Conservation (phyloP, 2,329 filamentous ascomycete species). For the Aspergillus terreus region DNA sequence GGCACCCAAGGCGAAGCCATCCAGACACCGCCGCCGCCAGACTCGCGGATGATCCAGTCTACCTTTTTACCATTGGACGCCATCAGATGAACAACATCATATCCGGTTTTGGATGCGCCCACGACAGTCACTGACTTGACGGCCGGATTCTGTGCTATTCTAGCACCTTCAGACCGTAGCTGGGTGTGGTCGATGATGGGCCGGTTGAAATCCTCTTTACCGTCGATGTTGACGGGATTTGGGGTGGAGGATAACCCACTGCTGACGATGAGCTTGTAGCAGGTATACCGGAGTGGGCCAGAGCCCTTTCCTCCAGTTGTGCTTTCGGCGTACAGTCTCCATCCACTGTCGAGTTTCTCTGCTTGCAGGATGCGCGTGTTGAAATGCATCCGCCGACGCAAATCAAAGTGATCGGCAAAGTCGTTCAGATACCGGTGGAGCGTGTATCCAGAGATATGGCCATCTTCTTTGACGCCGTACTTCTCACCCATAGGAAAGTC, state of each 20-base stretch:
- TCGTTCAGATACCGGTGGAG: conserved; percentile 48
- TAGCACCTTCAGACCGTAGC: neutral
- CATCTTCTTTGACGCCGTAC: conserved; percentile 39
- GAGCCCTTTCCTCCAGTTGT: neutral
- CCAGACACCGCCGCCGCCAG: conserved; percentile 17
- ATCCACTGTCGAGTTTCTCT: neutral
- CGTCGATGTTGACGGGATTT: neutral
- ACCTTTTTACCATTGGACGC: conserved; percentile 51
- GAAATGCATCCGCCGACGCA: neutral
- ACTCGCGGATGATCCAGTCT: conserved; percentile 23
- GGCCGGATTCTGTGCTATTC: neutral
- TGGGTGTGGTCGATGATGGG: neutral
- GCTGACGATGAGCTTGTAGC: neutral
- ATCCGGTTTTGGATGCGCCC: conserved; percentile 53
- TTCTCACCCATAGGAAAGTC: conserved; percentile 10
- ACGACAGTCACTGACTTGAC: neutral
- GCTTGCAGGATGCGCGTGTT: neutral
- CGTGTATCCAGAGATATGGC: conserved; percentile 48
- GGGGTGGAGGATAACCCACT: neutral
- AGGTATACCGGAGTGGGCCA: neutral
- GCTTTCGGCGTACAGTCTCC: neutral
- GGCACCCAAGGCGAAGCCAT: conserved; percentile 4
- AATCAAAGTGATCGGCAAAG: conserved; percentile 41
- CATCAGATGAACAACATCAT: conserved; percentile 62
- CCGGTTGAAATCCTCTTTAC: neutral